Conservation (phyloP, 2,329 filamentous ascomycete species). For the Cladobotryum mycophilum region DNA sequence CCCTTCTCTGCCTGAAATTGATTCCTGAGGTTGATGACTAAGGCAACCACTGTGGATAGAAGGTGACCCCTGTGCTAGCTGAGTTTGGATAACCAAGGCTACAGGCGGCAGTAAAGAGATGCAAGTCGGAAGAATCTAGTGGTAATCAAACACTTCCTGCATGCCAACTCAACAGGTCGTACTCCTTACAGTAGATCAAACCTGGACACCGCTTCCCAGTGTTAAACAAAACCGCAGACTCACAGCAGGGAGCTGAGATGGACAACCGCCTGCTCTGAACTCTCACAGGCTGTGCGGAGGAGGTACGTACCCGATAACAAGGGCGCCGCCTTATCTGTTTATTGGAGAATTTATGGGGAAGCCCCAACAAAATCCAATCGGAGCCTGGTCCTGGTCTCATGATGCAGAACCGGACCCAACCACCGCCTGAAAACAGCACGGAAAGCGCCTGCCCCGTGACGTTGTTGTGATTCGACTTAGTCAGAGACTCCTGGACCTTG, state of each 20-base stretch:
- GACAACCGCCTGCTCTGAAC: too few species aligned
- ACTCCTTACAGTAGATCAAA: too few species aligned
- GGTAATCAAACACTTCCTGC: background rate
- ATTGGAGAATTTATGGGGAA: background rate
- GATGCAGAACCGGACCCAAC: conserved; percentile 36
- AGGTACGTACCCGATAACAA: too few species aligned
- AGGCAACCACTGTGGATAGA: background rate
- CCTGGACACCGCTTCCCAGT: too few species aligned
- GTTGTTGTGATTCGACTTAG: conserved; percentile 4
- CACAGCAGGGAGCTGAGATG: too few species aligned
- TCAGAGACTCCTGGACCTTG: background rate
- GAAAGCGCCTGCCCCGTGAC: conserved; percentile 9
- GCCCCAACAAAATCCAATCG: conserved; percentile 14
- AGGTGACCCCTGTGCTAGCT: background rate
- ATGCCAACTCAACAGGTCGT: background rate
- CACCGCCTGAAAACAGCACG: conserved; percentile 11
- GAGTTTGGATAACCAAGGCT: background rate
- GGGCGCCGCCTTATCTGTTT: background rate
- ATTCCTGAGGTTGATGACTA: conserved; percentile 12
- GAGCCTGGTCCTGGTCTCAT: conserved; percentile 28
- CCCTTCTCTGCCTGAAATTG: background rate
- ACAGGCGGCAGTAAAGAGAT: too few species aligned
- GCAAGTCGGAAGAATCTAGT: too few species aligned
- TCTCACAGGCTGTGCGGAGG: too few species aligned
- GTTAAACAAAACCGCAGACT: too few species aligned